These are phyloP conservation scores for Nymphaea colorata DNA, from an alignment of 164 flowering plant species.

Conservation along the genomic window DNA sequence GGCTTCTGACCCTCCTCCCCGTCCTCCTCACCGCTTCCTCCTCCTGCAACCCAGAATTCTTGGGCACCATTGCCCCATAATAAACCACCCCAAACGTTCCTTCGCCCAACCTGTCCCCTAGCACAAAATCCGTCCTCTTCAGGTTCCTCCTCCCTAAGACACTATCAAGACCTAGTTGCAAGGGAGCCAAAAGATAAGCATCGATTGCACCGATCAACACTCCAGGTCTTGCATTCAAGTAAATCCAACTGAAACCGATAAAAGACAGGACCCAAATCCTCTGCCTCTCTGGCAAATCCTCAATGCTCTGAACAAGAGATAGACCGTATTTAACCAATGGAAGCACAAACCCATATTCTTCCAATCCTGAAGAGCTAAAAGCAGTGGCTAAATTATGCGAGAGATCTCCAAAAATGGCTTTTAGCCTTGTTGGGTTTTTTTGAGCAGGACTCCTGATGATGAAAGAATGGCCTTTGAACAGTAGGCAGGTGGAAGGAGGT, in stretches of 20 bases:
- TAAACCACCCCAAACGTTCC: conserved; percentile 93
- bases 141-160: conserved; percentile 53
- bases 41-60: conserved; percentile 19
- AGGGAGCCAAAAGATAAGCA: conserved; percentile 76
- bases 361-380: conserved; percentile 18
- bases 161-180: conserved; percentile 60
- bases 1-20: conserved; percentile 27
- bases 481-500: no score
- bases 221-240: conserved; percentile 94
- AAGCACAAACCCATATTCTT: conserved; percentile 20
- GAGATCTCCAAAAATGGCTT: conserved; percentile 27
- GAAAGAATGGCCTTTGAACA: background rate
- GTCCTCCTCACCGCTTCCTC: conserved; percentile 1
- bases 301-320: conserved; percentile 36
- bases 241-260: conserved; percentile 67
- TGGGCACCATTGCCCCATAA: conserved; percentile 67
- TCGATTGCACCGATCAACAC: conserved; percentile 87
- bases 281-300: conserved; percentile 45
- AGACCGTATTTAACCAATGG: conserved; percentile 41
- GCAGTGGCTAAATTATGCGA: conserved; percentile 20
- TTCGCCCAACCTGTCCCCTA: conserved; percentile 70
- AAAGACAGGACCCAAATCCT: conserved; percentile 49
- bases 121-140: conserved; percentile 63
- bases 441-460: conserved; percentile 9
- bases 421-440: conserved; percentile 27